Conservation (phyloP, 495 filamentous ascomycete genomes). For the Penicillium taxi region DNA sequence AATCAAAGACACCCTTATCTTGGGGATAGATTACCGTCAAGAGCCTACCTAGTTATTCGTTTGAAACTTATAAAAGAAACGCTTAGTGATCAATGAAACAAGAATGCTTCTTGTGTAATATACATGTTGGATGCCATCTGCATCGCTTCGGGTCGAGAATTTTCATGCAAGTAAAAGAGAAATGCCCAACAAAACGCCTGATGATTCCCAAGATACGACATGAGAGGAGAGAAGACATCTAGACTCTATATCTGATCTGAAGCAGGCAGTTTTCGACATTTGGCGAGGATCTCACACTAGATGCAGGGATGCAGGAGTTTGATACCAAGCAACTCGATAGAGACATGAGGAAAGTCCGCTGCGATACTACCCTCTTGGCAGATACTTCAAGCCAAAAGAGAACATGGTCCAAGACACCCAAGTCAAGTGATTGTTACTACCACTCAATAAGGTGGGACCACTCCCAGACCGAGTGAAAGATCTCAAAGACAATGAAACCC, state of each 20-base stretch:
- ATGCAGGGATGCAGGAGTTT: too few relatives aligned
- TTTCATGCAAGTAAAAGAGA: constrained; percentile 16
- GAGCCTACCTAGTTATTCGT: too few relatives aligned
- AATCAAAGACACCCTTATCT: too few relatives aligned
- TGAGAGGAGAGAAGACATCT: constrained; percentile 17
- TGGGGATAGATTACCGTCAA: too few relatives aligned
- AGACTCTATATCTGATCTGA: background rate
- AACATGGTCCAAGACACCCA: constrained; percentile 9
- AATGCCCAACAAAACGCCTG: constrained; percentile 24
- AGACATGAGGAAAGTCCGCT: too few relatives aligned
- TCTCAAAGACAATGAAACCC: constrained; percentile 13
- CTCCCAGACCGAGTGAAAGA: too few relatives aligned
- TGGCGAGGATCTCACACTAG: background rate
- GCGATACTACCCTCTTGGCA: too few relatives aligned
- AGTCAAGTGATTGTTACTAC: too few relatives aligned
- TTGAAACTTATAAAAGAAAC: constrained; percentile 3
- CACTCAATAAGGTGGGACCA: too few relatives aligned
- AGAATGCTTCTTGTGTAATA: constrained; percentile 15
- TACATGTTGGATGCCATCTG: constrained; percentile 18
- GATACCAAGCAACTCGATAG: background rate
- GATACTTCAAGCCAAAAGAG: too few relatives aligned
- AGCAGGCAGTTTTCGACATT: background rate
- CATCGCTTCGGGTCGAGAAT: constrained; percentile 12
- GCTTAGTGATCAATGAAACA: constrained; percentile 7
- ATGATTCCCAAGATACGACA: constrained; percentile 15